Evolutionary conservation across 176 grass and related monocot genomes (phyloP).

Genomic region (Lolium rigidum): DNA sequence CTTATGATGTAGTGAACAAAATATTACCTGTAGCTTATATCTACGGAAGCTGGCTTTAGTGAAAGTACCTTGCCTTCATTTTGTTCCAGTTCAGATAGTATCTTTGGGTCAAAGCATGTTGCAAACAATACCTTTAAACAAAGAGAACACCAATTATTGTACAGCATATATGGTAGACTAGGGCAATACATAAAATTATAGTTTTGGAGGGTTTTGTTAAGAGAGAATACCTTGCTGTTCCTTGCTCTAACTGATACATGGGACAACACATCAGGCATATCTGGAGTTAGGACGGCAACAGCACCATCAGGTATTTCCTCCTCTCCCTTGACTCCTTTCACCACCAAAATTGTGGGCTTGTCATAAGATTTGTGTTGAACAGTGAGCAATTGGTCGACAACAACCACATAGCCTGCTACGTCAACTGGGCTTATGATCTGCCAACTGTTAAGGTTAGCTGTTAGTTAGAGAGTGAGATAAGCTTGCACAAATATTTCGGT

Average conservation of each 20-base stretch:
- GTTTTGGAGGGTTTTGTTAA: background rate
- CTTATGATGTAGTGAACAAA: background rate
- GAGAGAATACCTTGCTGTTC: constrained; percentile 80
- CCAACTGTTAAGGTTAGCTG: constrained; percentile 66
- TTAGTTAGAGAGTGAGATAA: constrained; percentile 29
- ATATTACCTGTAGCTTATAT: constrained; percentile 80
- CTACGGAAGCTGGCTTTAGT: constrained; percentile 76
- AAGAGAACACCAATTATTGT: background rate
- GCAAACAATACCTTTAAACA: constrained; percentile 87
- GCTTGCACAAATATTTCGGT: background rate
- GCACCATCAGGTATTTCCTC: constrained; percentile 95
- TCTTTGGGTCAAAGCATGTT: constrained; percentile 83
- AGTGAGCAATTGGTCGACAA: constrained; percentile 75
- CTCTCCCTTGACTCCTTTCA: constrained; percentile 92
- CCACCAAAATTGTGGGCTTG: constrained; percentile 83
- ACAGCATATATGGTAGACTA: constrained; percentile 2
- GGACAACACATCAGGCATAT: constrained; percentile 97
- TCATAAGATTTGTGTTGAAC: constrained; percentile 85
- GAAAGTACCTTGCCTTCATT: constrained; percentile 71
- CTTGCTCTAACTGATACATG: constrained; percentile 96
- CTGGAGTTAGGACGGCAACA: constrained; percentile 88
- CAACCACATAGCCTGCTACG: constrained; percentile 82
- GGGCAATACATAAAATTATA: background rate
- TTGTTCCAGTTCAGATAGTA: constrained; percentile 65
- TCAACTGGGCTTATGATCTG: constrained; percentile 96